These are phyloP conservation scores for Penicillium concentricum DNA, from an alignment of 2,329 filamentous ascomycete species.

Conservation along the genomic window DNA sequence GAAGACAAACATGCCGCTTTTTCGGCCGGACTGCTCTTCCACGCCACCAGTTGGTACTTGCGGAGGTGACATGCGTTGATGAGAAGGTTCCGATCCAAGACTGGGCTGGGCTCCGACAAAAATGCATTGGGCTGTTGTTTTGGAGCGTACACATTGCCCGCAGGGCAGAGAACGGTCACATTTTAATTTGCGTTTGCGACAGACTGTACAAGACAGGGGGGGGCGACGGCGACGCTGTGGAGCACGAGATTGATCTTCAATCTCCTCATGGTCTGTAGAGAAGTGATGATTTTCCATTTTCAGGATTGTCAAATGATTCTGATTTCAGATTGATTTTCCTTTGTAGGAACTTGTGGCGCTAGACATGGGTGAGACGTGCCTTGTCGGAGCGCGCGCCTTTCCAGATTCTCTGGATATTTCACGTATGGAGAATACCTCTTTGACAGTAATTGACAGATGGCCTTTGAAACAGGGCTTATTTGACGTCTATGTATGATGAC, in stretches of 20 bases:
- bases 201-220: constrained; percentile 68
- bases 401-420: not conserved
- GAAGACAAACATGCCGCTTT: constrained; percentile 34
- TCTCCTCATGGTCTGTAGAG: constrained; percentile 8
- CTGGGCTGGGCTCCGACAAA: constrained; percentile 42
- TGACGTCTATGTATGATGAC: not conserved
- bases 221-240: constrained; percentile 57
- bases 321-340: not conserved
- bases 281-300: constrained; percentile 11
- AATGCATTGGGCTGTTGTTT: constrained; percentile 53
- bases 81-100: not conserved
- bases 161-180: constrained; percentile 75
- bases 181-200: constrained; percentile 72
- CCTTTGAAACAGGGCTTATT: not conserved
- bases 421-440: not conserved
- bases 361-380: not conserved
- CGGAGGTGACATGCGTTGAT: constrained; percentile 18
- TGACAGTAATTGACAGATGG: no score
- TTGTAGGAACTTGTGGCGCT: not conserved
- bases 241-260: not conserved
- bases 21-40: constrained; percentile 13
- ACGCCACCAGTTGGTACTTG: constrained; percentile 5
- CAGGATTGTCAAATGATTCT: not conserved
- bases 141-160: constrained; percentile 57
- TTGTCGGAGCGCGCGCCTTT: not conserved